Percentiles rank a stretch among this genome's conserved stretches.
These are phyloP conservation scores for Parietichytrium sp. DNA, from an alignment of 108 stramenopile species.

Conservation along the genomic window DNA sequence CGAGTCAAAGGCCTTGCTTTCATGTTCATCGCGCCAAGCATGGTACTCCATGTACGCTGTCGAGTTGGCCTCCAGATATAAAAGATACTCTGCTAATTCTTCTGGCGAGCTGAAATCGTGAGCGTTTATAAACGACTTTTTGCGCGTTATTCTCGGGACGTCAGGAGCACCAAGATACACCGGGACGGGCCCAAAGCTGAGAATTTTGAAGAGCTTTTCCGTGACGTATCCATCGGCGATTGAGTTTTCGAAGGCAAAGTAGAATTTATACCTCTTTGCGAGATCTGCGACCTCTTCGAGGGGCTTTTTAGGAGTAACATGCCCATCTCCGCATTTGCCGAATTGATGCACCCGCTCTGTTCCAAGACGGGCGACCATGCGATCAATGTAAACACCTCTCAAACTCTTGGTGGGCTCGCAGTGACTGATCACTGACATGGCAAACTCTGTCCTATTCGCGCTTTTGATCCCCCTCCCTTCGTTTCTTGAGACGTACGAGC, in stretches of 20 bases:
- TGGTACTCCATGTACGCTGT: conserved; percentile 7
- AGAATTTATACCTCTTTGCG: background rate
- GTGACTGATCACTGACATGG: conserved; percentile 1
- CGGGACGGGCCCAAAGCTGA: background rate
- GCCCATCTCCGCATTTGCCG: background rate
- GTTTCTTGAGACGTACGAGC: background rate
- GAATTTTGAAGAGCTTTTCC: background rate
- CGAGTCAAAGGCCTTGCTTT: background rate
- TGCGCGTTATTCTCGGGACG: background rate
- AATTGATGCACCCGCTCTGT: background rate
- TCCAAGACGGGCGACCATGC: background rate
- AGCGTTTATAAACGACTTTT: background rate
- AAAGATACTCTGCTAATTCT: conserved; percentile 25
- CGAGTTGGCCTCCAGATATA: background rate
- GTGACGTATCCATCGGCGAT: conserved; percentile 24
- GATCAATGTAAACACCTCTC: background rate
- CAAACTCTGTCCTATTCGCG: background rate
- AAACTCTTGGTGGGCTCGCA: conserved; percentile 4
- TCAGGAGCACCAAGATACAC: conserved; percentile 17
- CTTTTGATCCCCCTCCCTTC: too few relatives aligned
- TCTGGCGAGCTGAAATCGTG: conserved; percentile 1
- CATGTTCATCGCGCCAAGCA: background rate
- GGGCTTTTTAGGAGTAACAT: background rate
- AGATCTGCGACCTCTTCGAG: background rate
- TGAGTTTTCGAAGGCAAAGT: conserved; percentile 31